Evolutionary conservation across 1,139 yeast species (phyloP), one percentile per base, ranked within the genome.

Genomic region (Pichia sp.): DNA sequence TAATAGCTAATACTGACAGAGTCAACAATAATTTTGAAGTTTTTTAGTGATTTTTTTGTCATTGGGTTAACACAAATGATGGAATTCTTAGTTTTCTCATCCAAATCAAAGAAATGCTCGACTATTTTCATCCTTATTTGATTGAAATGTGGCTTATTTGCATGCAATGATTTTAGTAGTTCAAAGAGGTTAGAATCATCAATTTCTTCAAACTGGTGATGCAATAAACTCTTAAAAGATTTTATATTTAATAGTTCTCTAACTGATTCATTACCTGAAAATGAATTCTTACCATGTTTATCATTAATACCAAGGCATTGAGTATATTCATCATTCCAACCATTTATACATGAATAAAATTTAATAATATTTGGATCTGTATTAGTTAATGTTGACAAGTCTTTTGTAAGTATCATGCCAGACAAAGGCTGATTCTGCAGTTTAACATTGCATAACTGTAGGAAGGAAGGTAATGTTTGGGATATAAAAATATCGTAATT

Each of bases 81-180:
- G 4, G 54, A 45, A 0, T 55, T 56, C 4, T 59, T 58, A 2
- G n/a, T n/a, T n/a, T 43, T 34, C 1, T 37, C 35, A 5, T 51
- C 37, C 5, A 47, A 33, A 7, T 66, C 58, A 10, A 79, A 57
- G 1, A 80, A 53, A 25, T 60, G 55, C 12, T 64, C 53, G 4
- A 84, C 53, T 4, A 85, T 60, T 2, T 53, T 43, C 7, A 69
- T 55, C 47, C 86, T 70, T 0, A 76, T 62, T 41, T 76, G 77
- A 38, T 69, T 70, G 32, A 72, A 68, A 55, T 78, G 81, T 27
- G 62, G 58, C 5, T 56, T 54, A 1, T 64, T 49, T 1, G 47
- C 45, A 44, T 70, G 70, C 9, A 74, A 48, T 0, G 50, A 44
- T 1, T 56, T 39, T 11, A 78, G 51, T 40, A 73, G 65, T 5